Percentiles rank a stretch among this genome's conserved stretches.
Evolutionary conservation across 2,329 filamentous ascomycete species (phyloP).

Genomic region (Cladosporium velox): DNA sequence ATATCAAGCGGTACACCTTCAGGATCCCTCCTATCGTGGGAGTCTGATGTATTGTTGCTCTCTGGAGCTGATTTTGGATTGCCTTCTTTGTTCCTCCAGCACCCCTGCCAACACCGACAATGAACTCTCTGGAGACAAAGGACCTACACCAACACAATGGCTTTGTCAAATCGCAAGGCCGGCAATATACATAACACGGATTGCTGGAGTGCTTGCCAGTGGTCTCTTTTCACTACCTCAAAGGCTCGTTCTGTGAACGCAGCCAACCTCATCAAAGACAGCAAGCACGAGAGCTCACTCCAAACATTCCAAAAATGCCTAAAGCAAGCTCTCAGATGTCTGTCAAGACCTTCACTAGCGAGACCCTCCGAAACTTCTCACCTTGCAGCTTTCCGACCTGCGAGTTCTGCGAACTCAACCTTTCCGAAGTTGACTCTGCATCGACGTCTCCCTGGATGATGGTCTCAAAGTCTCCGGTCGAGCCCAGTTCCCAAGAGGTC

Average conservation of each 20-base stretch:
- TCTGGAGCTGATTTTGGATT: neutral
- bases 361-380: neutral
- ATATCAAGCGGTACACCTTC: neutral
- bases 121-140: neutral
- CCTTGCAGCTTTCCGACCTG: neutral
- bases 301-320: neutral
- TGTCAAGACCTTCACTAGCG: neutral
- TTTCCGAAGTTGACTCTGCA: neutral
- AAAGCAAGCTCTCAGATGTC: neutral
- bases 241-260: slow-evolving; percentile 2
- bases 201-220: neutral
- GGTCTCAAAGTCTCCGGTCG: neutral
- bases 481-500: neutral
- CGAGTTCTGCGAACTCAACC: neutral
- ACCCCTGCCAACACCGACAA: neutral
- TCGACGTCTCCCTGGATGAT: neutral
- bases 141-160: neutral
- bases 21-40: neutral
- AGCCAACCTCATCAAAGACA: neutral
- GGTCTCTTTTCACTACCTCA: neutral
- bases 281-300: neutral
- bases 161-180: neutral
- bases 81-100: neutral
- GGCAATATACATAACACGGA: neutral
- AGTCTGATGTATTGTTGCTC: neutral